Evolutionary conservation across 2,329 filamentous ascomycete genomes (phyloP).

Genomic region (Aspergillus japonicus): DNA sequence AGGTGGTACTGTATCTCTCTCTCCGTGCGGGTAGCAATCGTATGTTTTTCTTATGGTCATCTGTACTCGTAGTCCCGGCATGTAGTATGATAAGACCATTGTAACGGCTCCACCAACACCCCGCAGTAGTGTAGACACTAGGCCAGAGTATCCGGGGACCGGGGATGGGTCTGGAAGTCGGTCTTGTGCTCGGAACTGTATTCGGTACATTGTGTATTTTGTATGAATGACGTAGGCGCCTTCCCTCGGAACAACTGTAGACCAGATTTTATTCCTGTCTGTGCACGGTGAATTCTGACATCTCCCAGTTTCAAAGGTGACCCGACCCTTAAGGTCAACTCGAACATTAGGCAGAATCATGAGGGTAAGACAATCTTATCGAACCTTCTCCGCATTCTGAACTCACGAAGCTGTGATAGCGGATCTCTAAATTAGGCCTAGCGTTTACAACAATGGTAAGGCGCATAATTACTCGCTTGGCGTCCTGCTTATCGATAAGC

Average conservation of each 20-base stretch:
- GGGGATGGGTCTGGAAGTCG: not conserved
- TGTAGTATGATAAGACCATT: not conserved
- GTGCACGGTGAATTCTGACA: no score
- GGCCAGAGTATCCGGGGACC: not conserved
- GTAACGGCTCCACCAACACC: not conserved
- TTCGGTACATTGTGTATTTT: not conserved
- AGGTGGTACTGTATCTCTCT: not conserved
- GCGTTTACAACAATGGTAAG: not conserved
- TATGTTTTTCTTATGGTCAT: constrained; percentile 3
- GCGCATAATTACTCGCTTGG: not conserved
- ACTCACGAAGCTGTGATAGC: not conserved
- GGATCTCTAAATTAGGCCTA: not conserved
- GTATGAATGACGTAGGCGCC: no score
- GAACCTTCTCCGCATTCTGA: not conserved
- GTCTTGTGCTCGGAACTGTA: not conserved
- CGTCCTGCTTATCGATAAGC: not conserved
- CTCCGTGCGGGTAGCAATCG: constrained; percentile 8
- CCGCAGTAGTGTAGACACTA: not conserved
- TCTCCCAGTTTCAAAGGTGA: no score
- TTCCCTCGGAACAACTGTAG: no score
- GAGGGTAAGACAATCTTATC: not conserved
- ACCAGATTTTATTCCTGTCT: no score
- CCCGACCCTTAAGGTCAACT: no score
- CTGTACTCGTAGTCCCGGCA: not conserved
- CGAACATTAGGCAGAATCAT: no score